These are phyloP conservation scores for Nothophoma quercina DNA, from an alignment of 2,329 filamentous ascomycete genomes.

Conservation along the genomic window DNA sequence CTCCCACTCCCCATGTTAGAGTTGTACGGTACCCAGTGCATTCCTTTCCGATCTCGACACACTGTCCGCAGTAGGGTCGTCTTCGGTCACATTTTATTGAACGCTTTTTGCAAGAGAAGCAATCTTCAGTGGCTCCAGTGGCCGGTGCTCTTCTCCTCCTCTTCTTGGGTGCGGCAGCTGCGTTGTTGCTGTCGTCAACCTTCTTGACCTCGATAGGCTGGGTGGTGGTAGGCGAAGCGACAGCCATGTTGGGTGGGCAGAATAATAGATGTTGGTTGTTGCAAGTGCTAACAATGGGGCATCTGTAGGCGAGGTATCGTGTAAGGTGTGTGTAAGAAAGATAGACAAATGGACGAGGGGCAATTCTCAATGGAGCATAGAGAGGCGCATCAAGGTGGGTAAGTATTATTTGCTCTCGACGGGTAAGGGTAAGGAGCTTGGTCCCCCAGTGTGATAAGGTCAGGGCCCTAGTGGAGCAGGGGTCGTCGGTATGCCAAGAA, in stretches of 20 bases:
- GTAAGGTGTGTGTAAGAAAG: constrained; percentile 42
- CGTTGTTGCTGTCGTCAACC: constrained; percentile 36
- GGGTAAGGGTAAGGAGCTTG: constrained; percentile 42
- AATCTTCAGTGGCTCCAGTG: constrained; percentile 91
- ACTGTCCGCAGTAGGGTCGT: constrained; percentile 93
- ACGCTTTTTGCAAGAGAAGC: constrained; percentile 89
- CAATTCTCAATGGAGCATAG: constrained; percentile 48
- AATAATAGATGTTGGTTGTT: constrained; percentile 12
- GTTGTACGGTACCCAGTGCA: constrained; percentile 97
- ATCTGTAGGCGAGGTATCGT: constrained; percentile 43
- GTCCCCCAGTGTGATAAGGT: constrained; percentile 49
- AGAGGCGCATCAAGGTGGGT: constrained; percentile 48
- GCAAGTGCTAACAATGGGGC: constrained; percentile 36
- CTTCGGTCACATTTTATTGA: constrained; percentile 87
- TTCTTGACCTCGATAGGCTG: constrained; percentile 46
- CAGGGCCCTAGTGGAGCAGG: constrained; percentile 38
- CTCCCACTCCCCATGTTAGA: constrained; percentile 94
- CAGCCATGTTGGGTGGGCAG: constrained; percentile 41
- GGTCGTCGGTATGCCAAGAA: constrained; percentile 39
- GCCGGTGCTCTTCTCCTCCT: constrained; percentile 87
- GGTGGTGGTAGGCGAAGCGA: constrained; percentile 40
- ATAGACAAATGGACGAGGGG: constrained; percentile 47
- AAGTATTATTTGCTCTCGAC: constrained; percentile 49
- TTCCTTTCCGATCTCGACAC: constrained; percentile 87
- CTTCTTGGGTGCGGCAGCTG: constrained; percentile 59